phyloP scores from a whole-genome alignment of 495 filamentous ascomycete genomes.

The Tetracladium setigerum region DNA sequence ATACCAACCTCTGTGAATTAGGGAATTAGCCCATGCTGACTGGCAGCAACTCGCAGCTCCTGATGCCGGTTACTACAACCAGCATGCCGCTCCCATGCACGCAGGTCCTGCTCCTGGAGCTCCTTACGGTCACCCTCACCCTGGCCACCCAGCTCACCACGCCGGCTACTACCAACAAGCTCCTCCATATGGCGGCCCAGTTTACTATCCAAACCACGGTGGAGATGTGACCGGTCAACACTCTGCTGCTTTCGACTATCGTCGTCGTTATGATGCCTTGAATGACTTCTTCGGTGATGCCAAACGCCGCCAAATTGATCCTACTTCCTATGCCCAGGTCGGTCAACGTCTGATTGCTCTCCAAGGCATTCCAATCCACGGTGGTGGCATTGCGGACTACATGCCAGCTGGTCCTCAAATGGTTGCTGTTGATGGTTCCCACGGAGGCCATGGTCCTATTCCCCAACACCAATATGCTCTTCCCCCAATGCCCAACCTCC shows the following conservation, averaged over 20 bases:
- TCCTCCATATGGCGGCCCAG: constrained; percentile 46
- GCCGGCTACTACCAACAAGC: constrained; percentile 49
- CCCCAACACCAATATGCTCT: constrained; percentile 67
- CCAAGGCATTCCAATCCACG: constrained; percentile 61
- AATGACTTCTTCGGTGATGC: constrained; percentile 91
- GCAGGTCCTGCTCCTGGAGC: constrained; percentile 11
- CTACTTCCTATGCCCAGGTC: constrained; percentile 73
- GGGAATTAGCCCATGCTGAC: constrained; percentile 32
- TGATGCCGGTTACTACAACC: constrained; percentile 45
- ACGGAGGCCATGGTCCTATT: constrained; percentile 47
- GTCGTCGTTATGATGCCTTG: constrained; percentile 78
- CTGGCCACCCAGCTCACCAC: constrained; percentile 35
- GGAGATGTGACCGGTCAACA: constrained; percentile 42
- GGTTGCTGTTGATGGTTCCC: constrained; percentile 22
- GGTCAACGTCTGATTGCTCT: constrained; percentile 71
- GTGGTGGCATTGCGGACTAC: constrained; percentile 59
- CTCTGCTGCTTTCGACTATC: constrained; percentile 54
- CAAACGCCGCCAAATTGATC: constrained; percentile 83
- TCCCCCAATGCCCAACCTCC: constrained; percentile 78
- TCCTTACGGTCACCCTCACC: constrained; percentile 41
- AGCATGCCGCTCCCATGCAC: constrained; percentile 51
- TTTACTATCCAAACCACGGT: constrained; percentile 56
- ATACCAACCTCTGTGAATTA: constrained; percentile 13
- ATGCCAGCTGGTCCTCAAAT: constrained; percentile 49
- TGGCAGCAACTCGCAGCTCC: constrained; percentile 44